Conservation (phyloP, 78 protist genomes). For the Dictyostelium intermedium region DNA sequence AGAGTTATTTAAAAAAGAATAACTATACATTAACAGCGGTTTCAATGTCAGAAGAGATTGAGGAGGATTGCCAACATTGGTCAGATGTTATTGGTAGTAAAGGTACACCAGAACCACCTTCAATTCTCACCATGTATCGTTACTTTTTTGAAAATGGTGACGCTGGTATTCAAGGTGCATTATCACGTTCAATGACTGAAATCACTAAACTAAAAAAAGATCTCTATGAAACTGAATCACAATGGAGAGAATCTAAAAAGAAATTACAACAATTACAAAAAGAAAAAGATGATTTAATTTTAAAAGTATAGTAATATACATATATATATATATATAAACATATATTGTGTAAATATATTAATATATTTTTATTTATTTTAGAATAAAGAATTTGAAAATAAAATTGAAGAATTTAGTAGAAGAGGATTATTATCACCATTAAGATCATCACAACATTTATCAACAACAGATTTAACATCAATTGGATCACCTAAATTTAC, state of each 20-base stretch:
- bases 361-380: background rate
- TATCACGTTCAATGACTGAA: conserved; percentile 61
- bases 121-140: conserved; percentile 53
- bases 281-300: conserved; percentile 16
- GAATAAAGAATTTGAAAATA: conserved; percentile 26
- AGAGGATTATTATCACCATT: conserved; percentile 5
- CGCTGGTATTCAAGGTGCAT: conserved; percentile 61
- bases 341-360: too few relatives aligned
- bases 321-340: background rate
- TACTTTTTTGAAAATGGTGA: conserved; percentile 77
- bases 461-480: background rate
- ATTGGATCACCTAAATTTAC: background rate
- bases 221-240: conserved; percentile 24
- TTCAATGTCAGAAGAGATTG: conserved; percentile 65
- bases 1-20: conserved; percentile 25
- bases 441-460: background rate
- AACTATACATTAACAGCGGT: conserved; percentile 43
- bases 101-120: conserved; percentile 52
- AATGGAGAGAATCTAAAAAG: conserved; percentile 48
- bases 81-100: background rate
- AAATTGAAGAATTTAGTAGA: conserved; percentile 27
- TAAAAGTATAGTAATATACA: background rate
- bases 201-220: conserved; percentile 67
- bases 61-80: conserved; percentile 37
- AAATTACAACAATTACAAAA: background rate